Evolutionary conservation across 1,139 yeast species (phyloP).

Genomic region (Geotrichum carabidarum): DNA sequence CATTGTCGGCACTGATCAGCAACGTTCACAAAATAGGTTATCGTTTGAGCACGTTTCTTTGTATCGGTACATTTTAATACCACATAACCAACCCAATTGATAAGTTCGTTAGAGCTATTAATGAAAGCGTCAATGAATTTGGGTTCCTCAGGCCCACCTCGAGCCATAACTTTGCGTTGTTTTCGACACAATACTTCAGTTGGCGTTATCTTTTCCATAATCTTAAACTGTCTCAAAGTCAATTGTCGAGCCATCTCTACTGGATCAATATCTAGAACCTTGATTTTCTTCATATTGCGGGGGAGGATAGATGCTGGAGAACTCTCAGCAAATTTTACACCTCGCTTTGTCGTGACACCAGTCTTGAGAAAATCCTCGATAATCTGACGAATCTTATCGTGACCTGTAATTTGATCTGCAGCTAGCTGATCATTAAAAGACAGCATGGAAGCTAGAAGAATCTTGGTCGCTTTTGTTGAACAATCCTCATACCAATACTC

Average conservation of each 20-base stretch:
- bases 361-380: conserved; percentile 29
- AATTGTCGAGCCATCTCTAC: conserved; percentile 78
- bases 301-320: conserved; percentile 32
- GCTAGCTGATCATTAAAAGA: conserved; percentile 50
- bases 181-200: conserved; percentile 75
- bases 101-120: conserved; percentile 73
- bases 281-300: conserved; percentile 26
- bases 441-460: conserved; percentile 50
- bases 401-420: conserved; percentile 44
- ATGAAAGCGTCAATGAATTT: conserved; percentile 57
- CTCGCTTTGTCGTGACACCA: conserved; percentile 21
- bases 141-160: conserved; percentile 14
- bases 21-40: conserved; percentile 71
- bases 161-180: conserved; percentile 37
- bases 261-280: conserved; percentile 56
- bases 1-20: conserved; percentile 74
- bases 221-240: conserved; percentile 66
- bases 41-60: conserved; percentile 61
- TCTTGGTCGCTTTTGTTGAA: conserved; percentile 8
- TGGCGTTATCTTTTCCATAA: conserved; percentile 63
- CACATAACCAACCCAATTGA: conserved; percentile 78
- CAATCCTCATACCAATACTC: conserved; percentile 62
- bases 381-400: conserved; percentile 18
- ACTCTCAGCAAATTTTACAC: conserved; percentile 24
- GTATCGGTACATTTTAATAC: conserved; percentile 60